Evolutionary conservation across 73 alveolate genomes (phyloP).

Genomic region (Paramecium sonneborni): DNA sequence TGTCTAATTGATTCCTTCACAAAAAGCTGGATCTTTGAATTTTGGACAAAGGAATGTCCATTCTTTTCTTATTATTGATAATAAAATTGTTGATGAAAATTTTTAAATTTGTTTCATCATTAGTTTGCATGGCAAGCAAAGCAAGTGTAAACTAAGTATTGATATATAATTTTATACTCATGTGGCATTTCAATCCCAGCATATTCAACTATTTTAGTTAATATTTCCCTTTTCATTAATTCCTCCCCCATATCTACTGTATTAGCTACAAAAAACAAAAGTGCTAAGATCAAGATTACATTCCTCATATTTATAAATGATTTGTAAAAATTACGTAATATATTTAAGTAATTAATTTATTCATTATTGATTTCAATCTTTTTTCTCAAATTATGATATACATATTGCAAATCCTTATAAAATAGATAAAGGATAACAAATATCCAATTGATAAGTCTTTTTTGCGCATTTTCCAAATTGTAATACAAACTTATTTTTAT

Average conservation of each 20-base stretch:
- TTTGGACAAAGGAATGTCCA: neutral
- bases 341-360: neutral
- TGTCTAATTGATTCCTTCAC: conserved; percentile 38
- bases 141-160: neutral
- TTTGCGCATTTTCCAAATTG: conserved; percentile 26
- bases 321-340: neutral
- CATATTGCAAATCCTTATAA: conserved; percentile 39
- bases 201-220: neutral
- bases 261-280: neutral
- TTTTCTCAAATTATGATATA: neutral
- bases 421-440: neutral
- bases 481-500: conserved; percentile 2
- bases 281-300: neutral
- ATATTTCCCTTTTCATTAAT: neutral
- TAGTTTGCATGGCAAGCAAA: neutral
- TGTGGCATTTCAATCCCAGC: neutral
- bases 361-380: neutral
- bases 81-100: neutral
- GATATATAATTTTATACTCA: neutral
- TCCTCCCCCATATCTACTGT: neutral
- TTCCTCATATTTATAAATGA: neutral
- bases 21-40: neutral
- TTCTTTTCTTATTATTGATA: neutral
- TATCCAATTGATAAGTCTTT: neutral
- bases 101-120: neutral